Evolutionary conservation across 2,329 filamentous ascomycete genomes (phyloP), one percentile per base, ranked within the genome.

Genomic region (Stylonectria norvegica): DNA sequence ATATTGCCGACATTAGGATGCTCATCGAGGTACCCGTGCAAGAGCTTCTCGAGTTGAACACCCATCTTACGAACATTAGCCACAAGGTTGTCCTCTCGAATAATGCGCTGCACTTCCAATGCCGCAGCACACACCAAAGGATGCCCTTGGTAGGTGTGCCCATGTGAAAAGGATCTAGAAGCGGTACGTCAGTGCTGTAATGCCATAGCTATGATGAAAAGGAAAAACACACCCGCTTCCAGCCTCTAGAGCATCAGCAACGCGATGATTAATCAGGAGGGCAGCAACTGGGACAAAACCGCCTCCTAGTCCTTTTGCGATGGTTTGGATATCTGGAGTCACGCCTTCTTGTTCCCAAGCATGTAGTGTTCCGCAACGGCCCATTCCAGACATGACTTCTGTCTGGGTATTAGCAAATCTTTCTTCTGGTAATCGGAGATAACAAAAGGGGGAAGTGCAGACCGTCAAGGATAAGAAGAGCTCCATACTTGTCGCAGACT

Each of bases 371-470:
- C 80, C 81, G 0, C 70, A 73, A 3, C 81, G 71, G 1, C 81
- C 81, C 62, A 78, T 77, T 7, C 82, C 82, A 30, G 76, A 83
- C 83, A 89, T 88, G 46, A 89, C 73, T 58, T 79, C 73, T 34
- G 16, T 20, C 9, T n/a, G 22, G 12, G n/a, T 25, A 20, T 34
- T n/a, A 34, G 32, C 30, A 15, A 15, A 5, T 33, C 14, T 15
- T 33, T 31, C 12, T 8, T 7, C 11, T n/a, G 6, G 15, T 15
- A 9, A 16, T 31, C 6, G 15, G 8, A 31, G 8, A 31, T 31
- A n/a, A n/a, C n/a, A n/a, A n/a, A n/a, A n/a, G n/a, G n/a, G 28
- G 28, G 7, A 6, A n/a, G 8, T 22, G n/a, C 32, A 20, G 8
- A 34, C 32, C 19, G 41, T 80, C 76, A 2, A 78, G 47, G 14